These are phyloP conservation scores for Wickerhamomyces pijperi DNA, from an alignment of 805 yeast species.

Conservation along the genomic window DNA sequence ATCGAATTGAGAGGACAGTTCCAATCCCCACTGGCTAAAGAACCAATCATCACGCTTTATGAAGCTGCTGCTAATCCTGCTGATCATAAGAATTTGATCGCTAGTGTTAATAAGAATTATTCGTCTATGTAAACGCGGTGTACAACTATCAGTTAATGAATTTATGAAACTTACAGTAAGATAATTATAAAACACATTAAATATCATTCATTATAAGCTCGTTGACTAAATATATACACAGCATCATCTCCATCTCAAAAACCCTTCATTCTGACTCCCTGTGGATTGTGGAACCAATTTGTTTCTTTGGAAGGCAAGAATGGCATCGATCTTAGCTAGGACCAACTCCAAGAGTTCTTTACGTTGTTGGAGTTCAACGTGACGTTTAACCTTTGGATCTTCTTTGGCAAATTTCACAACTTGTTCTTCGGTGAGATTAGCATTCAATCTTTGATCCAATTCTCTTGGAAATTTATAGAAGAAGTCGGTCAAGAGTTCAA, in stretches of 20 bases:
- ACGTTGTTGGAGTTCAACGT: conserved; percentile 87
- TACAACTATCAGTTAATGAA: no score
- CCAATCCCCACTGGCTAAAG: conserved; percentile 37
- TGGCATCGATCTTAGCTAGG: conserved; percentile 63
- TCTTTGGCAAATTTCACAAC: conserved; percentile 87
- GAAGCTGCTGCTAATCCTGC: conserved; percentile 91
- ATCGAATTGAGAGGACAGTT: conserved; percentile 74
- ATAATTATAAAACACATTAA: no score
- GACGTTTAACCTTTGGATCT: conserved; percentile 77
- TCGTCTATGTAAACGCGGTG: conserved; percentile 4
- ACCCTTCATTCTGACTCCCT: not conserved
- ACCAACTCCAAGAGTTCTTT: conserved; percentile 84
- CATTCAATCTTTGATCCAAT: conserved; percentile 63
- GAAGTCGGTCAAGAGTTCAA: conserved; percentile 87
- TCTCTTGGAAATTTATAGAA: conserved; percentile 95
- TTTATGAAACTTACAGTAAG: no score
- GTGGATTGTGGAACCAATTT: conserved; percentile 5
- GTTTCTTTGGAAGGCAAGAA: conserved; percentile 25
- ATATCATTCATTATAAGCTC: no score
- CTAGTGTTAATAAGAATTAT: conserved; percentile 9
- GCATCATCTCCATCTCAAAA: not conserved
- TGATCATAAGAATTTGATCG: conserved; percentile 48
- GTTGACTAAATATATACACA: no score
- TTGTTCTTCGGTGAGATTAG: conserved; percentile 58
- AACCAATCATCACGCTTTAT: conserved; percentile 69